phyloP scores from a whole-genome alignment of 2,329 filamentous ascomycete genomes.

The Fusarium heterosporum region DNA sequence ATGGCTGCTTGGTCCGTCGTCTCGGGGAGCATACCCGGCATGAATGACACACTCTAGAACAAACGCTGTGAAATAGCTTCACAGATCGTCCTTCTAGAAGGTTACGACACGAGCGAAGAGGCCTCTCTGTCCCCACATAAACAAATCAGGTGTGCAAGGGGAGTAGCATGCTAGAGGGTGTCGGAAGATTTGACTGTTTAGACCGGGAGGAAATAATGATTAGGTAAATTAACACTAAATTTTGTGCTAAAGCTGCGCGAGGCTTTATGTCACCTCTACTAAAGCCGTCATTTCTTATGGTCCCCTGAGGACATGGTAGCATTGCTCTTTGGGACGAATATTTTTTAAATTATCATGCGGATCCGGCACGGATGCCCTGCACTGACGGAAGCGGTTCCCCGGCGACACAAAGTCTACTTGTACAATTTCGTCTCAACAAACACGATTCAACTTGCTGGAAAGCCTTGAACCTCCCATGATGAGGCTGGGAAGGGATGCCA shows the following conservation, averaged over 20 bases:
- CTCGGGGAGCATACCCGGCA: slow-evolving; percentile 39
- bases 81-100: slow-evolving; percentile 48
- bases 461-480: slow-evolving; percentile 22
- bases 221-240: too few relatives aligned
- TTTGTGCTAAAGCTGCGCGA: too few relatives aligned
- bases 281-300: too few relatives aligned
- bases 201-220: too few relatives aligned
- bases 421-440: slow-evolving; percentile 28
- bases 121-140: slow-evolving; percentile 38
- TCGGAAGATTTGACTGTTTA: too few relatives aligned
- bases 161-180: slow-evolving; percentile 30
- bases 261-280: too few relatives aligned
- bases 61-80: slow-evolving; percentile 25
- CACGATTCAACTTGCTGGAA: slow-evolving; percentile 21
- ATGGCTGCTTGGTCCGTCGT: slow-evolving; percentile 29
- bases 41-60: slow-evolving; percentile 36
- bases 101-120: slow-evolving; percentile 37
- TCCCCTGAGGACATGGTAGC: too few relatives aligned
- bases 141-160: slow-evolving; percentile 17
- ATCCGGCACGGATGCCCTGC: slow-evolving; percentile 39
- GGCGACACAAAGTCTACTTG: slow-evolving; percentile 44
- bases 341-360: slow-evolving; percentile 49
- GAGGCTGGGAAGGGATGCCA: slow-evolving; percentile 38
- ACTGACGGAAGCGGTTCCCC: slow-evolving; percentile 50
- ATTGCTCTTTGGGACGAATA: slow-evolving; percentile 40